phyloP scores from a whole-genome alignment of 202 grass and related monocot species.

The Bolboschoenoplectus hybrid region DNA sequence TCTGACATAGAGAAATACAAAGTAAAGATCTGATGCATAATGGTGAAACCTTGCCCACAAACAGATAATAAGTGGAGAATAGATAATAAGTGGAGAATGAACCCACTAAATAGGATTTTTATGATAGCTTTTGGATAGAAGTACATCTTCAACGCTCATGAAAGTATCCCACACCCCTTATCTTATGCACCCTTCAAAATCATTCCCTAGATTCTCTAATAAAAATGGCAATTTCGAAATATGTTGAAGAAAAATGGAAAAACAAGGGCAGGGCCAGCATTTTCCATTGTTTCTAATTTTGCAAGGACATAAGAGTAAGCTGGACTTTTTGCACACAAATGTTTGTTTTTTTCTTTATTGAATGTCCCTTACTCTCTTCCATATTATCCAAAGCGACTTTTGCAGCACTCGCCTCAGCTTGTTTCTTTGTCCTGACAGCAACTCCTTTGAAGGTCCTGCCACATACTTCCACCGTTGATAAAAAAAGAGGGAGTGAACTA shows the following conservation, averaged over 20 bases:
- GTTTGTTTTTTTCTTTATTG: neutral
- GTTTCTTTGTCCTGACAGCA: constrained; percentile 62
- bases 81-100: neutral
- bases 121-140: neutral
- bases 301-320: neutral
- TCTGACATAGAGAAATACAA: neutral
- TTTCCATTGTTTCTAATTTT: constrained; percentile 20
- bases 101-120: neutral
- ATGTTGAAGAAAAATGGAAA: neutral
- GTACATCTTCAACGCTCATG: neutral
- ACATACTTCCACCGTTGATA: constrained; percentile 57
- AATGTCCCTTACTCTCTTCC: constrained; percentile 55
- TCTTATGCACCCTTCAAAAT: neutral
- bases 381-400: constrained; percentile 61
- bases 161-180: neutral
- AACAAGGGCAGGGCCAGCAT: neutral
- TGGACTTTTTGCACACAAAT: neutral
- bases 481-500: constrained; percentile 38
- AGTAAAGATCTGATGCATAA: neutral
- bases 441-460: constrained; percentile 57
- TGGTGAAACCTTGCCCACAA: neutral
- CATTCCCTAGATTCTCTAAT: neutral
- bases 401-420: constrained; percentile 65
- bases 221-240: neutral
- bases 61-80: too few relatives aligned